A percentile compares a stretch with the other conserved stretches of the same genome.
phyloP scores from a whole-genome alignment of 2,329 filamentous ascomycete species.

The Colletotrichum gloeosporioides region DNA sequence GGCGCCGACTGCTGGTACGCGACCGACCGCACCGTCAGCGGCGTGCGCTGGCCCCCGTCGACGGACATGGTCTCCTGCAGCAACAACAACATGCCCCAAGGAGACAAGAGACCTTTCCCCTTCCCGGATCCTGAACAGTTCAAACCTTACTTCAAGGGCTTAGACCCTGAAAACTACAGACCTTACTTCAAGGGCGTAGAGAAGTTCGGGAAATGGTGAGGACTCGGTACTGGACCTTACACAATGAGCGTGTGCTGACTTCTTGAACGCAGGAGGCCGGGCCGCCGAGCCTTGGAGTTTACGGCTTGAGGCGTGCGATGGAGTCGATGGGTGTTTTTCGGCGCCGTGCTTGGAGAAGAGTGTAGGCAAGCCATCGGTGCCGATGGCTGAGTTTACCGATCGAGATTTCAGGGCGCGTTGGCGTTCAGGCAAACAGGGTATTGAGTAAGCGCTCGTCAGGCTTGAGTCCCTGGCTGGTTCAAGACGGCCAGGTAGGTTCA shows the following conservation, averaged over 20 bases:
- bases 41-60: background rate
- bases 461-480: background rate
- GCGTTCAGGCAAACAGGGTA: background rate
- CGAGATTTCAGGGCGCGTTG: background rate
- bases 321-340: background rate
- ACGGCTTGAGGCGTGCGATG: too few species aligned
- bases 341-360: background rate
- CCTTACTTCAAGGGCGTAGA: too few species aligned
- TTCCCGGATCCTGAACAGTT: background rate
- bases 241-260: background rate
- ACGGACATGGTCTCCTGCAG: background rate
- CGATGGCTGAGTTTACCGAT: background rate
- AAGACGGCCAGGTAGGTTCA: background rate
- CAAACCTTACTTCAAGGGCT: too few species aligned
- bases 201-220: too few species aligned
- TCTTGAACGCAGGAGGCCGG: too few species aligned
- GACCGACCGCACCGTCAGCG: background rate
- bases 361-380: background rate
- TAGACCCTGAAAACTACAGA: too few species aligned
- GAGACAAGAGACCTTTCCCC: background rate
- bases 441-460: background rate
- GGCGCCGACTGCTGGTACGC: background rate
- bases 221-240: background rate
- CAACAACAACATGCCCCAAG: background rate
- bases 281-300: background rate